A percentile compares a stretch with the other conserved stretches of the same genome.
These are phyloP conservation scores for Chlamydomonas sp. DNA, from an alignment of 139 green algal species.

Conservation along the genomic window DNA sequence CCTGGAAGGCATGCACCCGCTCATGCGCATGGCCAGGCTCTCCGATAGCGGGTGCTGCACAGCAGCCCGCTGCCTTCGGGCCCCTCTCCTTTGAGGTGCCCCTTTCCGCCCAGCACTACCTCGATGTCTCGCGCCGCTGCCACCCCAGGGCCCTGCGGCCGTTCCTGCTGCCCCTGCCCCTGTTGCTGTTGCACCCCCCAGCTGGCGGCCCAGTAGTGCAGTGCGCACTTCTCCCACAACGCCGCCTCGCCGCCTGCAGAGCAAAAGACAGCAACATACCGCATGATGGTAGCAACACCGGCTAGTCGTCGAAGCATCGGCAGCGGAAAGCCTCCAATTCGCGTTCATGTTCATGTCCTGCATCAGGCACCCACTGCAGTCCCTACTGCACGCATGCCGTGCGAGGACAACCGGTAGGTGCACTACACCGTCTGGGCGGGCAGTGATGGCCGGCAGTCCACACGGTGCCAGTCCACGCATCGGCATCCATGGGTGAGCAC, in stretches of 20 bases:
- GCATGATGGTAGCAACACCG: background rate
- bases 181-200: background rate
- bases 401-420: too few species aligned
- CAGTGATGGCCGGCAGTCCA: too few species aligned
- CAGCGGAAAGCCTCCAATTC: too few species aligned
- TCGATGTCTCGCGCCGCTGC: background rate
- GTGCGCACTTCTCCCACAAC: constrained; percentile 21
- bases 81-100: constrained; percentile 47
- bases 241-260: constrained; percentile 32
- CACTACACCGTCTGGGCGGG: too few species aligned
- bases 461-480: too few species aligned
- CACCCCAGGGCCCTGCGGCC: background rate
- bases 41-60: constrained; percentile 40
- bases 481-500: too few species aligned
- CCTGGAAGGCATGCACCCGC: too few species aligned
- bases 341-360: too few species aligned
- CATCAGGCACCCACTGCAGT: too few species aligned
- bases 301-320: background rate
- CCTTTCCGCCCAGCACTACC: constrained; percentile 41
- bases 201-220: constrained; percentile 1
- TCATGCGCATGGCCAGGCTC: constrained; percentile 6
- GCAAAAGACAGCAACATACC: background rate
- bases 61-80: constrained; percentile 30
- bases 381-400: too few species aligned
- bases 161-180: background rate